Evolutionary conservation across 208 protist species (phyloP).

Genomic region (Trypanosoma vivax): DNA sequence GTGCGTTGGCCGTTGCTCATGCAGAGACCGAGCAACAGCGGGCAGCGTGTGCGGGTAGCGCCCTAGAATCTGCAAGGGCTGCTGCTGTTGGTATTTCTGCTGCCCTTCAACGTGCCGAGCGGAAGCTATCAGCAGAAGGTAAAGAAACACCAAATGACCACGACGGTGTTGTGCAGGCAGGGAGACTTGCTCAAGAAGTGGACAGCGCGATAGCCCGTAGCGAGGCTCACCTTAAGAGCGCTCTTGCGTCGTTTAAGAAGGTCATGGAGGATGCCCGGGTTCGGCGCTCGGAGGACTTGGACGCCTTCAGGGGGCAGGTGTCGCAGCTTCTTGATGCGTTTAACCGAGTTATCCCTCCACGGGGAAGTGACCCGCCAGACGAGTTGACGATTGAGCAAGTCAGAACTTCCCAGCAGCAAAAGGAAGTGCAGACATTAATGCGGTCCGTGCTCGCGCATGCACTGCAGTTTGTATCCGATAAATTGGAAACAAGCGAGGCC

Average conservation of each 20-base stretch:
- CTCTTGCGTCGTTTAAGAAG: slow-evolving; percentile 11
- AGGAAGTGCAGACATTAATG: slow-evolving; percentile 20
- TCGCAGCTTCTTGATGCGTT: slow-evolving; percentile 13
- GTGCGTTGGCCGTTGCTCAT: slow-evolving; percentile 10
- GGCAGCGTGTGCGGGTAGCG: not conserved
- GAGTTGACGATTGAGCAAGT: not conserved
- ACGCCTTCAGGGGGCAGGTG: slow-evolving; percentile 15
- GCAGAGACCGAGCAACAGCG: slow-evolving; percentile 15
- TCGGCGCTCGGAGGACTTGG: slow-evolving; percentile 5
- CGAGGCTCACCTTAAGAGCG: slow-evolving; percentile 12
- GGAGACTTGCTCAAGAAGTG: not conserved
- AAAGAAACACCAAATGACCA: not conserved
- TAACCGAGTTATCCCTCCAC: no score
- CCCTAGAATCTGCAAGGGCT: not conserved
- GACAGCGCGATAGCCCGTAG: slow-evolving; percentile 2
- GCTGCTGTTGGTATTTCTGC: slow-evolving; percentile 10
- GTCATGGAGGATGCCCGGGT: slow-evolving; percentile 3
- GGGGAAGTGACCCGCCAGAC: no score
- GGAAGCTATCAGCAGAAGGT: not conserved
- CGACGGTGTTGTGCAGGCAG: not conserved
- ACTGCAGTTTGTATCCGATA: slow-evolving; percentile 33
- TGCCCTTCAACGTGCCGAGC: slow-evolving; percentile 20
- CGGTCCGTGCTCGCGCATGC: slow-evolving; percentile 20
- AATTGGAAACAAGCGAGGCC: slow-evolving; percentile 39
- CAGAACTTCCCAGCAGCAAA: not conserved